phyloP scores from a whole-genome alignment of 352 stramenopile species.

The Blastocystis sp. region DNA sequence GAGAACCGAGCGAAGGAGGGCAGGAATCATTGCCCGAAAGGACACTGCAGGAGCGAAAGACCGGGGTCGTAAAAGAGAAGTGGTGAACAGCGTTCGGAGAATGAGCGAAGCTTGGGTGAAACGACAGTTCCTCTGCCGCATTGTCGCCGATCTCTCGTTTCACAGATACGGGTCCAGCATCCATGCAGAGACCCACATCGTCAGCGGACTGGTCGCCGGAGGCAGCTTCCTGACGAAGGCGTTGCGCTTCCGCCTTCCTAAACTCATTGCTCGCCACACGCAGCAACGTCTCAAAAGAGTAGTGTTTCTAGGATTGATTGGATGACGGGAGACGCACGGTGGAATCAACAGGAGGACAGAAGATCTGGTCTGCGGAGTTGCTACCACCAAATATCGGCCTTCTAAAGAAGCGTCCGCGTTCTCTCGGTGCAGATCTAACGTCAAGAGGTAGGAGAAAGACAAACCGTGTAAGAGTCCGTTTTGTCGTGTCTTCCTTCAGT shows the following conservation, averaged over 20 bases:
- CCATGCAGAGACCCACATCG: slow-evolving; percentile 39
- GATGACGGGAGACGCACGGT: not conserved
- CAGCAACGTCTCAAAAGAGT: slow-evolving; percentile 43
- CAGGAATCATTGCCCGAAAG: too few species aligned
- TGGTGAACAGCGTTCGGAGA: too few species aligned
- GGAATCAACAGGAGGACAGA: not conserved
- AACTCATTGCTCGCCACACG: slow-evolving; percentile 24
- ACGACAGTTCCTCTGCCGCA: slow-evolving; percentile 1
- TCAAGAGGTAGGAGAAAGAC: not conserved
- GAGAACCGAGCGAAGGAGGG: too few species aligned
- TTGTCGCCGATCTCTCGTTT: not conserved
- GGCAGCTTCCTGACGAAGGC: too few species aligned
- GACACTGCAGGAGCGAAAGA: too few species aligned
- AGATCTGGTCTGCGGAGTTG: slow-evolving; percentile 18
- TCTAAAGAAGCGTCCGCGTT: not conserved
- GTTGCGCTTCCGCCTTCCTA: not conserved
- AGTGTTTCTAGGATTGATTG: slow-evolving; percentile 14
- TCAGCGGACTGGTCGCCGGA: not conserved
- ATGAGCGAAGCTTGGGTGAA: not conserved
- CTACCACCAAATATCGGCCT: not conserved
- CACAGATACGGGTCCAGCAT: not conserved
- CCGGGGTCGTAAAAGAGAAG: too few species aligned
- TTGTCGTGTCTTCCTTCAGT: slow-evolving; percentile 59
- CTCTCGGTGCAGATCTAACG: slow-evolving; percentile 33
- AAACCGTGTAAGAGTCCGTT: slow-evolving; percentile 21